Percentiles rank a stretch among this genome's conserved stretches.
Conservation (phyloP, 805 yeast species). For the Schwanniomyces pseudopolymorphus region DNA sequence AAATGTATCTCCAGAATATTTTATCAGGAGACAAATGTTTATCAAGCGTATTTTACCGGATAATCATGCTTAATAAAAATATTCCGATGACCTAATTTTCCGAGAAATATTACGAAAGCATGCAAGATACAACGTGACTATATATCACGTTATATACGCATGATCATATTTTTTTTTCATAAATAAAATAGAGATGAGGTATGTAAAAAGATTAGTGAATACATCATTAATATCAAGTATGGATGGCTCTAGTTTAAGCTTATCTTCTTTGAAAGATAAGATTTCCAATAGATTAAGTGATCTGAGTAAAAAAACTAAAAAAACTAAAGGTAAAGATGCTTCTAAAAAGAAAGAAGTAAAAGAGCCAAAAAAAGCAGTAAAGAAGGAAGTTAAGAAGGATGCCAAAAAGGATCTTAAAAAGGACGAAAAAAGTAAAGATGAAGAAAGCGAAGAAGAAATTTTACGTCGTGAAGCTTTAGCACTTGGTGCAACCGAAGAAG, state of each 20-base stretch:
- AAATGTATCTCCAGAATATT: not conserved
- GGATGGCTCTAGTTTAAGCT: slow-evolving; percentile 47
- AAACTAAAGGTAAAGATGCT: slow-evolving; percentile 10
- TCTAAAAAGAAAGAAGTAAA: slow-evolving; percentile 16
- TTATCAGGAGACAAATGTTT: not conserved
- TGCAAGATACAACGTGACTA: not conserved
- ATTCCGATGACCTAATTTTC: not conserved
- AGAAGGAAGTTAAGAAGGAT: slow-evolving; percentile 2
- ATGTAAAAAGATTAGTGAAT: not conserved
- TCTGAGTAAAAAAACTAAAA: slow-evolving; percentile 4
- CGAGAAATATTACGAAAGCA: not conserved
- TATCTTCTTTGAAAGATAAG: slow-evolving; percentile 63
- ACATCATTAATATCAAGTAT: slow-evolving; percentile 18
- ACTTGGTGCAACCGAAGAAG: slow-evolving; percentile 86
- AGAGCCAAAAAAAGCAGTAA: slow-evolving; percentile 12
- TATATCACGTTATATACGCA: not conserved
- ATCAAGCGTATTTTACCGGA: not conserved
- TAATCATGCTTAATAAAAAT: not conserved
- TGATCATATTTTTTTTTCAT: slow-evolving; percentile 4
- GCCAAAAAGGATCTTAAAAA: not conserved
- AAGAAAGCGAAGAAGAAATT: slow-evolving; percentile 10
- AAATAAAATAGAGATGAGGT: slow-evolving; percentile 6
- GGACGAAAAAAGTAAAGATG: slow-evolving; percentile 1
- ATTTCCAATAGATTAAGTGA: slow-evolving; percentile 52
- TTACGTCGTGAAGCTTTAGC: slow-evolving; percentile 73